Percentiles rank a stretch among this genome's conserved stretches.
Evolutionary conservation across 768 basidiomycete species (phyloP).

Genomic region (Termitomyces sp.): DNA sequence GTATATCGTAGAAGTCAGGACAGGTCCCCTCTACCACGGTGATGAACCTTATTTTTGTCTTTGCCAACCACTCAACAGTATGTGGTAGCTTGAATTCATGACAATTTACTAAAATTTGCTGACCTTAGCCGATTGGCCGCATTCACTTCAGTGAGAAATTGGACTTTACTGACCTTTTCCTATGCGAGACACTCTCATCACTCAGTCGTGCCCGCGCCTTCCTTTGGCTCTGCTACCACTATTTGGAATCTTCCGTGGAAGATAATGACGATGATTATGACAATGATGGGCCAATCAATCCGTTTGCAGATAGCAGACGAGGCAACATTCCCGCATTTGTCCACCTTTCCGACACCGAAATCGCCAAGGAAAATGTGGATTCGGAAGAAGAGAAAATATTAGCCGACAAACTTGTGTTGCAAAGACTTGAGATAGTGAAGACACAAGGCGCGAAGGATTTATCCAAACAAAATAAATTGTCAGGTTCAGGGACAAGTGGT

Average conservation of each 20-base stretch:
- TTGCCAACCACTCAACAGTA: conserved; percentile 55
- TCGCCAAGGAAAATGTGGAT: conserved; percentile 40
- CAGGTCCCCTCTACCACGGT: conserved; percentile 63
- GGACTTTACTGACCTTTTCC: conserved; percentile 80
- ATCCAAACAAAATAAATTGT: conserved; percentile 10
- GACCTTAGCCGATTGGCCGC: conserved; percentile 49
- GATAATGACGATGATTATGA: conserved; percentile 34
- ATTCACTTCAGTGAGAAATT: conserved; percentile 66
- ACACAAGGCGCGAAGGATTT: conserved; percentile 25
- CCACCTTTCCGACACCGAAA: conserved; percentile 33
- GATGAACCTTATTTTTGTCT: conserved; percentile 64
- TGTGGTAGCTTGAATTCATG: conserved; percentile 19
- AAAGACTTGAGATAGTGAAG: conserved; percentile 33
- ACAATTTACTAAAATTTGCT: conserved; percentile 19
- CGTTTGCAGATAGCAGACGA: conserved; percentile 49
- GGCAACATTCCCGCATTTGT: conserved; percentile 32
- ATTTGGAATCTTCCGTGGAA: conserved; percentile 46
- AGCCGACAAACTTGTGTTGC: conserved; percentile 32
- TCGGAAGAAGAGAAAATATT: conserved; percentile 34
- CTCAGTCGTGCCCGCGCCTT: conserved; percentile 72
- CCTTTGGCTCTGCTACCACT: conserved; percentile 81
- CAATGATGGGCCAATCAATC: conserved; percentile 37
- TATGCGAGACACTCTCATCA: conserved; percentile 68
- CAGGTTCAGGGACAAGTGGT: conserved; percentile 11
- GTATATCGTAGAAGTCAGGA: conserved; percentile 31